Conservation (phyloP, 202 grass and related monocot species). For the Carex arenaria region DNA sequence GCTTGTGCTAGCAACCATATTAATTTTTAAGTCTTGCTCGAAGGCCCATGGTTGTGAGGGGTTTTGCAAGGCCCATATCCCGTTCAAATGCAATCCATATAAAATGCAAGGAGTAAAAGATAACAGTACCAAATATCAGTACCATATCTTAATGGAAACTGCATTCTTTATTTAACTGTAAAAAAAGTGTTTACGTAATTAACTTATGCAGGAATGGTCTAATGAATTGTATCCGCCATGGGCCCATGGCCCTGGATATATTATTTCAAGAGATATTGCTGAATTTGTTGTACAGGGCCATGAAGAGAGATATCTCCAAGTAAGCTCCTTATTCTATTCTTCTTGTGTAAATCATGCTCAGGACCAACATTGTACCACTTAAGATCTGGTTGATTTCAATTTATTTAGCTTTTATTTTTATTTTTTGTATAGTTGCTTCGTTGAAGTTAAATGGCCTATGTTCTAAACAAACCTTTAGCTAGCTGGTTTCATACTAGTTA, state of each 20-base stretch:
- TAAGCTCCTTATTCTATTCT: slow-evolving; percentile 16
- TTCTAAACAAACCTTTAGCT: neutral
- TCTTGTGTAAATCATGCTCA: neutral
- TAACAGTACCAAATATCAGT: neutral
- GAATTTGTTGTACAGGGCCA: slow-evolving; percentile 75
- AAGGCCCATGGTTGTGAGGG: neutral
- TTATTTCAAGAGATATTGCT: slow-evolving; percentile 73
- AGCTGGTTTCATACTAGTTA: neutral
- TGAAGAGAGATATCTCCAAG: slow-evolving; percentile 58
- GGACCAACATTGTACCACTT: neutral
- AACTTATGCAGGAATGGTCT: slow-evolving; percentile 62
- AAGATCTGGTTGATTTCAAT: neutral
- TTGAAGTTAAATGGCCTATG: neutral
- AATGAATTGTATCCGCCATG: slow-evolving; percentile 63
- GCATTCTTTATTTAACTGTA: neutral
- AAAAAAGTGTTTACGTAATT: neutral
- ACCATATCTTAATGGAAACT: neutral
- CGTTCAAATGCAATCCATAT: neutral
- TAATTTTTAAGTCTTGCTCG: neutral
- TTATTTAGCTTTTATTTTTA: neutral
- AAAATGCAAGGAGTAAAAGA: neutral
- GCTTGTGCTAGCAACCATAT: neutral
- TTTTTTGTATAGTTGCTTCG: neutral
- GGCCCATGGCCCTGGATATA: slow-evolving; percentile 94
- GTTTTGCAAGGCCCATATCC: neutral